Evolutionary conservation across 2,329 filamentous ascomycete species (phyloP).

Genomic region (Verticillium albo-atrum): DNA sequence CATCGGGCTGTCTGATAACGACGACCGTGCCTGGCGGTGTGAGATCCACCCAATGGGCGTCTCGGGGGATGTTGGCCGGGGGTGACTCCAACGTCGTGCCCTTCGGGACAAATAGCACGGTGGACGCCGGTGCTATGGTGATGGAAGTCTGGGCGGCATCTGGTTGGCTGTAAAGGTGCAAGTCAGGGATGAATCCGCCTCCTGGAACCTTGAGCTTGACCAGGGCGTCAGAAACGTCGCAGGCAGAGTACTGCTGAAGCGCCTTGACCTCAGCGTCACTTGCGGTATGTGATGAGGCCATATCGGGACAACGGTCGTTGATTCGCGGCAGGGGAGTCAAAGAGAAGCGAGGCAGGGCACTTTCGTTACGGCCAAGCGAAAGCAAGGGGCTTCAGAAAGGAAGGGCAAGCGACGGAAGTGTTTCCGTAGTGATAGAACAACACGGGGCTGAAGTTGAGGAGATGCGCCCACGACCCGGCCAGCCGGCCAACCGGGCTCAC

Average conservation of each 20-base stretch:
- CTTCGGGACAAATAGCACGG: slow-evolving; percentile 60
- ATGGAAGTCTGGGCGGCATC: slow-evolving; percentile 19
- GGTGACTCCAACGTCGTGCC: slow-evolving; percentile 27
- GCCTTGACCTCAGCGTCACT: slow-evolving; percentile 2
- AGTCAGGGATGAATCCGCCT: slow-evolving; percentile 63
- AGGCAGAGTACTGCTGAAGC: slow-evolving; percentile 37
- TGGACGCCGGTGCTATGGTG: slow-evolving; percentile 51
- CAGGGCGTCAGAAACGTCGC: slow-evolving; percentile 68
- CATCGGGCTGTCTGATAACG: slow-evolving; percentile 60
- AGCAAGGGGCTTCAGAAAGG: background rate
- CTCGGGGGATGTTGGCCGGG: slow-evolving; percentile 47
- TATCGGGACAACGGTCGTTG: background rate
- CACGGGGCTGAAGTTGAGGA: slow-evolving; percentile 3
- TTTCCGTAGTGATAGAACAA: background rate
- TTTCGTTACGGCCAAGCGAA: background rate
- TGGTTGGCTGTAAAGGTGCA: slow-evolving; percentile 27
- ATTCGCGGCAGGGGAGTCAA: background rate
- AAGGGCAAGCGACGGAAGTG: background rate
- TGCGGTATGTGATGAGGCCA: background rate
- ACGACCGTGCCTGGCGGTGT: slow-evolving; percentile 56
- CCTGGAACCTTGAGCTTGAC: slow-evolving; percentile 63
- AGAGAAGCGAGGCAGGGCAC: background rate
- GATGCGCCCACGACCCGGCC: slow-evolving; percentile 16
- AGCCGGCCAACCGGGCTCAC: slow-evolving; percentile 7
- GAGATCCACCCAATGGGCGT: slow-evolving; percentile 65